phyloP scores from a whole-genome alignment of 371 early-diverging fungal genomes.

The Funneliformis caledonium region DNA sequence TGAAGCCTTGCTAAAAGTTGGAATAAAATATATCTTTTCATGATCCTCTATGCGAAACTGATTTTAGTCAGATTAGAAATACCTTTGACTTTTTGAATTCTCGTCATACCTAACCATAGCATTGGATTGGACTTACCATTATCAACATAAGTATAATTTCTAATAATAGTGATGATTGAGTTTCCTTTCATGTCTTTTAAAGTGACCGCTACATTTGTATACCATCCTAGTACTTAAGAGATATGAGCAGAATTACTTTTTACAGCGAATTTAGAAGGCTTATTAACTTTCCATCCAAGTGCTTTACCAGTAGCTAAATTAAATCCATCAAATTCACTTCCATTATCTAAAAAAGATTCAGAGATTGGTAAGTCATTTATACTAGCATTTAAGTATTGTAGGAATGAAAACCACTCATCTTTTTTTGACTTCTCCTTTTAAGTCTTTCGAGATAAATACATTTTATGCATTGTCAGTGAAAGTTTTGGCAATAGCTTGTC shows the following conservation, averaged over 20 bases:
- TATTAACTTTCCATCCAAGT: background rate
- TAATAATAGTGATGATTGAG: background rate
- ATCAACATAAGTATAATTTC: too few relatives aligned
- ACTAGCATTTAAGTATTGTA: background rate
- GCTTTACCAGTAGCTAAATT: background rate
- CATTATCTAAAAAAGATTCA: background rate
- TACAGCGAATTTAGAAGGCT: background rate
- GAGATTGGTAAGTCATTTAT: background rate
- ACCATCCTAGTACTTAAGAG: background rate
- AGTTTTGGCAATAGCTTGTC: background rate
- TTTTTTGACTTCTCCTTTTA: background rate
- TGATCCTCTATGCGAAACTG: background rate
- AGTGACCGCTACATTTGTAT: background rate
- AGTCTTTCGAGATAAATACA: background rate
- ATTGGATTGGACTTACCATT: background rate
- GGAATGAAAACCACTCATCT: too few relatives aligned
- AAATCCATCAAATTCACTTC: background rate
- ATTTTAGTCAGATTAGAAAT: background rate
- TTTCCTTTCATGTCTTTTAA: background rate
- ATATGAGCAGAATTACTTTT: background rate
- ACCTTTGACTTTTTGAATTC: background rate
- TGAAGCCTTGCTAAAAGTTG: background rate
- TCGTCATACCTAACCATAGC: background rate
- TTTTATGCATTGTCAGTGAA: background rate
- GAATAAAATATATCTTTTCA: background rate